These are phyloP conservation scores for Microglena sp. DNA, from an alignment of 139 green algal genomes.

Conservation along the genomic window DNA sequence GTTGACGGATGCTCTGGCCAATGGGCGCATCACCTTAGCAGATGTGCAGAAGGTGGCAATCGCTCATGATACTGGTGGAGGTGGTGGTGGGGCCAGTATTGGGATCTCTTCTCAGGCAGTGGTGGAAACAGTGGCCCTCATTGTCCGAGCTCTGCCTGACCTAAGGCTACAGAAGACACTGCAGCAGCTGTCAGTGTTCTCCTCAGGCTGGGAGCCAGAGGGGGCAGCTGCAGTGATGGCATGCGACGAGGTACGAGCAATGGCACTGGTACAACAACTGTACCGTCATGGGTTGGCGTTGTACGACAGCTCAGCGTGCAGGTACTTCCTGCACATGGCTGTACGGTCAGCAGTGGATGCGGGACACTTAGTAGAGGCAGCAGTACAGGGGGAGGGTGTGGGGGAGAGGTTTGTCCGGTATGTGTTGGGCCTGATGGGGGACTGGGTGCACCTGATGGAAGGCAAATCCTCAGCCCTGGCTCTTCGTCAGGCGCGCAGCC, in stretches of 20 bases:
- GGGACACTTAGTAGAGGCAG: not conserved
- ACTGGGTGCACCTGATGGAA: not conserved
- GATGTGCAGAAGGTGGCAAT: not conserved
- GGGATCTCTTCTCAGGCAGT: not conserved
- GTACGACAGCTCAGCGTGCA: not conserved
- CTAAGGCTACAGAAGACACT: not conserved
- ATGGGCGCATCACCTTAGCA: not conserved
- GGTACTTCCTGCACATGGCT: constrained; percentile 10
- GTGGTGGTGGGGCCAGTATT: no score
- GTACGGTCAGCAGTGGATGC: not conserved
- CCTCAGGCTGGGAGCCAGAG: constrained; percentile 5
- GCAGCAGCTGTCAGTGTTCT: constrained; percentile 8
- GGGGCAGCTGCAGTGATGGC: not conserved
- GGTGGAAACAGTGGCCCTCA: constrained; percentile 5
- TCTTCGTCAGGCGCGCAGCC: not conserved
- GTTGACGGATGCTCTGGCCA: constrained; percentile 2
- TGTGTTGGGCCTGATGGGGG: not conserved
- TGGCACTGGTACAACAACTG: not conserved
- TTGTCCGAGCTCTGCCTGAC: constrained; percentile 1
- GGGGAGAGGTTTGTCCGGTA: not conserved
- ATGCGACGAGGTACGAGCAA: not conserved
- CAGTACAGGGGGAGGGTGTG: not conserved
- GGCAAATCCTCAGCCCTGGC: not conserved
- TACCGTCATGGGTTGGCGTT: constrained; percentile 5
- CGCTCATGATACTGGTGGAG: not conserved